Evolutionary conservation across 495 filamentous ascomycete species (phyloP).

Genomic region (Sporormia fimetaria): DNA sequence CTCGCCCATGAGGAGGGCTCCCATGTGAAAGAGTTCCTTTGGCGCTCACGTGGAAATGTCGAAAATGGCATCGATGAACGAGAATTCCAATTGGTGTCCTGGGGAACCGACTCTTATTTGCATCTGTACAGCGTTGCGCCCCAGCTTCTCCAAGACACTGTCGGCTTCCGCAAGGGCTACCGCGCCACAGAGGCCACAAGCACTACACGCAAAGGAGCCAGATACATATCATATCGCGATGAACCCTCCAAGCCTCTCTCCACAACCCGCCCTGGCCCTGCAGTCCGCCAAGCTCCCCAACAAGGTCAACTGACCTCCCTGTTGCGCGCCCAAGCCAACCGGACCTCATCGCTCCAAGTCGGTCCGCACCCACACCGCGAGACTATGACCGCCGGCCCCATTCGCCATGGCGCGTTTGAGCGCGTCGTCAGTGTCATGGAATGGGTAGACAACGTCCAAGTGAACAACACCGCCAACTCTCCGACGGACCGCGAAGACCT

Average conservation of each 20-base stretch:
- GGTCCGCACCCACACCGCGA: conserved; percentile 20
- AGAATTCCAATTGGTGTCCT: conserved; percentile 88
- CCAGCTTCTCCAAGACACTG: conserved; percentile 45
- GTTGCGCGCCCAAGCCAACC: not conserved
- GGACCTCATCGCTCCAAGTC: not conserved
- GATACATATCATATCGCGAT: conserved; percentile 64
- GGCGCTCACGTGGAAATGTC: conserved; percentile 67
- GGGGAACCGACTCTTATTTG: conserved; percentile 77
- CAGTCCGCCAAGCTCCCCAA: not conserved
- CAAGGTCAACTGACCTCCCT: conserved; percentile 3
- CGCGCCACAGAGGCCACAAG: conserved; percentile 53
- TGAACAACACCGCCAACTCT: conserved; percentile 37
- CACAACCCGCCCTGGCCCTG: not conserved
- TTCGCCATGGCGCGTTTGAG: conserved; percentile 44
- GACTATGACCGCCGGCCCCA: conserved; percentile 49
- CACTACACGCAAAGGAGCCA: conserved; percentile 68
- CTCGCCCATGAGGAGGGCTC: conserved; percentile 69
- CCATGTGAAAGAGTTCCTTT: conserved; percentile 75
- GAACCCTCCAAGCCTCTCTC: conserved; percentile 1
- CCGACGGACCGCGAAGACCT: conserved; percentile 62
- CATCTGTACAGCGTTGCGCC: conserved; percentile 64
- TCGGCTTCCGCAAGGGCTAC: conserved; percentile 67
- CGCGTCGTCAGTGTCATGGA: conserved; percentile 65
- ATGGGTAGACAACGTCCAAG: conserved; percentile 92
- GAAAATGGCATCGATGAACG: conserved; percentile 67